These are phyloP conservation scores for Achaetomiella virescens DNA, from an alignment of 495 filamentous ascomycete species.

Conservation along the genomic window DNA sequence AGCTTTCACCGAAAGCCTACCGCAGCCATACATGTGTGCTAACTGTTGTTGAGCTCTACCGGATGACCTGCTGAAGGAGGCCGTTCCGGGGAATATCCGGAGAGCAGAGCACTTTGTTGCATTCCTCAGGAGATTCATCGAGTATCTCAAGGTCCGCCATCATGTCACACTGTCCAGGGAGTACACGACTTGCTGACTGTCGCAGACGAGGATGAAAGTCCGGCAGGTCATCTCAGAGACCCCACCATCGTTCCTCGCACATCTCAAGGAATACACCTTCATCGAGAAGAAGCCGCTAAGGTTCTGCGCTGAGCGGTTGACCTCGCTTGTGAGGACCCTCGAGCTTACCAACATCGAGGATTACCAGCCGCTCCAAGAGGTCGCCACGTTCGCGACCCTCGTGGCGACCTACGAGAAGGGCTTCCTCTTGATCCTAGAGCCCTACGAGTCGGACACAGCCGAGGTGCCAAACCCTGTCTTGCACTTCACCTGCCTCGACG, in stretches of 20 bases:
- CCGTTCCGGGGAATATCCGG: constrained; percentile 92
- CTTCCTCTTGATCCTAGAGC: constrained; percentile 91
- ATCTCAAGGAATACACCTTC: constrained; percentile 91
- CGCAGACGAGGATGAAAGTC: constrained; percentile 90
- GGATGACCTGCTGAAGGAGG: constrained; percentile 81
- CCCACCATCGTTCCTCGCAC: constrained; percentile 84
- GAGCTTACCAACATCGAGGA: constrained; percentile 98
- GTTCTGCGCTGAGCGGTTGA: constrained; percentile 92
- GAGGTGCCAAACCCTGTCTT: constrained; percentile 93
- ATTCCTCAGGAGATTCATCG: constrained; percentile 92
- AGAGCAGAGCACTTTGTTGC: constrained; percentile 94
- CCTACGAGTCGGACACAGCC: constrained; percentile 90
- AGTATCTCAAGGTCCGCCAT: constrained; percentile 74
- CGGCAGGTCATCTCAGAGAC: constrained; percentile 95
- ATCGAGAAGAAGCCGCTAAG: constrained; percentile 95
- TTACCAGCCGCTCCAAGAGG: constrained; percentile 93
- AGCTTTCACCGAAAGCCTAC: background rate
- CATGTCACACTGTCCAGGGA: background rate
- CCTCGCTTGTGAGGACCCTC: constrained; percentile 88
- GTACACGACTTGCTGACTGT: background rate
- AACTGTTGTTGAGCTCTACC: constrained; percentile 50
- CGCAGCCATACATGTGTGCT: background rate
- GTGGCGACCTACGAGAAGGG: constrained; percentile 97
- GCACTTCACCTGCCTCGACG: constrained; percentile 95
- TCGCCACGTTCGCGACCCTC: constrained; percentile 96